These are phyloP conservation scores for Rhizopus delemar DNA, from an alignment of 371 early-diverging fungal genomes.

Conservation along the genomic window DNA sequence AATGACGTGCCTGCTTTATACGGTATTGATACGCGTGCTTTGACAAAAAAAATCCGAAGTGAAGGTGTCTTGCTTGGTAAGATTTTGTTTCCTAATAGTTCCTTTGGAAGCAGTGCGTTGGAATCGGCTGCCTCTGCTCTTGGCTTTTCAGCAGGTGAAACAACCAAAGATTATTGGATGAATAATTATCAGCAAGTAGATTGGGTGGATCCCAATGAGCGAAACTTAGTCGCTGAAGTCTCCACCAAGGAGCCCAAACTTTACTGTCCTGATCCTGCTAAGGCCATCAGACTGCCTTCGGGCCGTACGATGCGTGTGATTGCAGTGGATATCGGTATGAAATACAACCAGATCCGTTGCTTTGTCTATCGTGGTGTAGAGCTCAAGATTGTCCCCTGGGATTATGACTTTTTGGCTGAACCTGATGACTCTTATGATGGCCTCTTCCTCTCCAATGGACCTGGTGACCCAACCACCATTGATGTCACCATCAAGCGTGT, in stretches of 20 bases:
- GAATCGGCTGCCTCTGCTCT: constrained; percentile 46
- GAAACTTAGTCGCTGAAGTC: constrained; percentile 93
- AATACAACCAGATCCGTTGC: constrained; percentile 96
- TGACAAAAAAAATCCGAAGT: constrained; percentile 83
- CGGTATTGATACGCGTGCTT: constrained; percentile 92
- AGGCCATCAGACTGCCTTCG: constrained; percentile 63
- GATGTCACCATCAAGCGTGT: constrained; percentile 73
- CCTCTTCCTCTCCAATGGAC: constrained; percentile 95
- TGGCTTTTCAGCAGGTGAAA: constrained; percentile 32
- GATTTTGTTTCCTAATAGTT: constrained; percentile 79
- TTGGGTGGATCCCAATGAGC: constrained; percentile 90
- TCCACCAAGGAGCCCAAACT: constrained; percentile 77
- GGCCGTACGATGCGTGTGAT: constrained; percentile 84
- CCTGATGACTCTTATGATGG: constrained; percentile 80
- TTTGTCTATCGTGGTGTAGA: constrained; percentile 93
- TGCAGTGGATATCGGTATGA: constrained; percentile 97
- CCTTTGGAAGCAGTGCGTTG: background rate
- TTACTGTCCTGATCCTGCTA: constrained; percentile 70
- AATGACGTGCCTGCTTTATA: constrained; percentile 86
- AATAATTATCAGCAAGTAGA: constrained; percentile 73
- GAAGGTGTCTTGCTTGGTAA: constrained; percentile 86
- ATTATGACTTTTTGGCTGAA: constrained; percentile 84
- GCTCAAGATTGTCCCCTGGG: constrained; percentile 92
- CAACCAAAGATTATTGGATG: constrained; percentile 59
- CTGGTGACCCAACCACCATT: constrained; percentile 93